Base-by-base conservation (phyloP, 176 grass and related monocot species). In the Oropetium thomaeum region DNA sequence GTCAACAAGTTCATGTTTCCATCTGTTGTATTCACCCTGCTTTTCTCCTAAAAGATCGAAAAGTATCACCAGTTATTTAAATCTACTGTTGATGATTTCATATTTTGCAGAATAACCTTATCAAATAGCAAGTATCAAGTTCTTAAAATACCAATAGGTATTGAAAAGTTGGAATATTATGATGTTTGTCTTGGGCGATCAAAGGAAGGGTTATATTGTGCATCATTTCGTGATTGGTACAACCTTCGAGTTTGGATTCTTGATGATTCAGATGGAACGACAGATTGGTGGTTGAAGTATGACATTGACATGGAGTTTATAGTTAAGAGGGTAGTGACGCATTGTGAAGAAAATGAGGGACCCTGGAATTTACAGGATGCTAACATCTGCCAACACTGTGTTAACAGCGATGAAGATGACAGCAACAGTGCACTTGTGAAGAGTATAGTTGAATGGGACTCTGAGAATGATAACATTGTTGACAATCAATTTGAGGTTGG, bases 31-130 rank as follows among this genome's bases (percentile, higher is more conserved):
- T 40, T 3, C 62, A 39, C 22, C 35, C 11, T 25, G 11, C 20
- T 40, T 3, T 65, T 20, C 19, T 23, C 9, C 10, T 65, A 39
- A 65, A n/a, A 23, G 10, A 23, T 39, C 12, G 33, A 65, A 23
- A 19, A 5, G 10, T 39, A n/a, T 1, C 20, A 9, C 10, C n/a
- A 40, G 20, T 26, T 23, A 4, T 20, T 39, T 39, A 39, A 65
- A 39, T 65, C 5, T 23, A 42, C n/a, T 62, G 17, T 62, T 10
- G 5, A 65, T 28, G 12, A 8, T 67, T 68, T 45, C 14, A 29
- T 68, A 17, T 68, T 44, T 67, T 68, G 40, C 65, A 68, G 39
- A 44, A 68, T 68, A 68, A 44, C 65, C 65, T 68, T 68, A 38
- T 68, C 65, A 45, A 10, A 45, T 16, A 15, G 41, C 41, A 68